Evolutionary conservation across 176 grass and related monocot species (phyloP).

Genomic region (Eragrostis nindensis): DNA sequence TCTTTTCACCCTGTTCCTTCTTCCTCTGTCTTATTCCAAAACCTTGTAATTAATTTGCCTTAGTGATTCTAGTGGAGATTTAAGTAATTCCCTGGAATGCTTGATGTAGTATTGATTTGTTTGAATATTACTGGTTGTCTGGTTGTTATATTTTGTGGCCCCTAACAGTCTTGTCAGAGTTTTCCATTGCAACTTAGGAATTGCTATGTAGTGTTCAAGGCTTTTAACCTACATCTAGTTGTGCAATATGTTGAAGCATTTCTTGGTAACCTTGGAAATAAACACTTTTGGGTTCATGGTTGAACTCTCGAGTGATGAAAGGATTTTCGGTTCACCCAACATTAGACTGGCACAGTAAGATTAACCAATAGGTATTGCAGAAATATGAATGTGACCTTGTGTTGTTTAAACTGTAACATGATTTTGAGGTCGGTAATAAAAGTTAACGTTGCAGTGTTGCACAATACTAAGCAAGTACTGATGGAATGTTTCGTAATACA

Average conservation of each 20-base stretch:
- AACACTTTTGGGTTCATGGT: background rate
- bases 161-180: background rate
- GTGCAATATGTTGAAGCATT: background rate
- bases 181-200: background rate
- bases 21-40: background rate
- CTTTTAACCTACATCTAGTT: constrained; percentile 1
- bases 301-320: background rate
- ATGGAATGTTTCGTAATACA: background rate
- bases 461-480: background rate
- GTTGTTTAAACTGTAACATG: no score
- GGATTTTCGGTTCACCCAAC: background rate
- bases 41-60: constrained; percentile 39
- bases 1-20: background rate
- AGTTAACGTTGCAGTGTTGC: background rate
- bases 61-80: constrained; percentile 26
- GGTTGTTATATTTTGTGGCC: background rate
- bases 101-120: background rate
- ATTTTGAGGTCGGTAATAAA: background rate
- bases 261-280: background rate
- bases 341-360: background rate
- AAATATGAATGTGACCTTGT: background rate
- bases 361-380: background rate
- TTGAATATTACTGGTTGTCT: background rate
- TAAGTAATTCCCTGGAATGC: background rate
- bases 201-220: background rate